A percentile compares a stretch with the other conserved stretches of the same genome.
phyloP scores from a whole-genome alignment of 2,329 filamentous ascomycete genomes.

The Fusarium anthophilum region DNA sequence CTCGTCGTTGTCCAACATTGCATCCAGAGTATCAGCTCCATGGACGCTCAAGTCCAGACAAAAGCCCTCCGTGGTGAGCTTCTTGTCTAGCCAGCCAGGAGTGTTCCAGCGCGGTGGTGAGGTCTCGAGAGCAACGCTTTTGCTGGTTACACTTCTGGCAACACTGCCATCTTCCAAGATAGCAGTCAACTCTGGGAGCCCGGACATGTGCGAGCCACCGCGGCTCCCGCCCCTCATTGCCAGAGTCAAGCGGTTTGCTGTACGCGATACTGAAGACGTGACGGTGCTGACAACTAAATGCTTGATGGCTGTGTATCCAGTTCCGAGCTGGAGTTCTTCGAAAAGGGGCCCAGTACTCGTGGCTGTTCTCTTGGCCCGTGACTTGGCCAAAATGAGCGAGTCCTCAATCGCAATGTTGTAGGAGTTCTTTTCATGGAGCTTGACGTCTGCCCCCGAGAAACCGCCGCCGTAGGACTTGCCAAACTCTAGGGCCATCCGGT shows the following conservation, averaged over 20 bases:
- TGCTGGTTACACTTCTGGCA: background rate
- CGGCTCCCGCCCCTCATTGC: background rate
- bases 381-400: background rate
- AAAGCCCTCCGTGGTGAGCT: constrained; percentile 30
- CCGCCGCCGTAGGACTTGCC: background rate
- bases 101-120: background rate
- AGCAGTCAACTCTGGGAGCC: background rate
- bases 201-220: background rate
- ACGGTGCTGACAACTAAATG: constrained; percentile 22
- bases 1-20: constrained; percentile 49
- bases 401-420: background rate
- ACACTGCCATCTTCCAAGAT: background rate
- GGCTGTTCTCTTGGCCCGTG: background rate
- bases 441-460: background rate
- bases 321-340: constrained; percentile 10
- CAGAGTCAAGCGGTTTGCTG: constrained; percentile 1
- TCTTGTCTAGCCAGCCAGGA: constrained; percentile 6
- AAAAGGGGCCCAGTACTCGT: constrained; percentile 7
- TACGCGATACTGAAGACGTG: constrained; percentile 22
- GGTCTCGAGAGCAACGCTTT: background rate
- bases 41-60: constrained; percentile 43
- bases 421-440: background rate
- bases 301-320: background rate
- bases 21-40: constrained; percentile 43
- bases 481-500: background rate